These are phyloP conservation scores for Pythium dissotocum DNA, from an alignment of 352 stramenopile species.

Conservation along the genomic window DNA sequence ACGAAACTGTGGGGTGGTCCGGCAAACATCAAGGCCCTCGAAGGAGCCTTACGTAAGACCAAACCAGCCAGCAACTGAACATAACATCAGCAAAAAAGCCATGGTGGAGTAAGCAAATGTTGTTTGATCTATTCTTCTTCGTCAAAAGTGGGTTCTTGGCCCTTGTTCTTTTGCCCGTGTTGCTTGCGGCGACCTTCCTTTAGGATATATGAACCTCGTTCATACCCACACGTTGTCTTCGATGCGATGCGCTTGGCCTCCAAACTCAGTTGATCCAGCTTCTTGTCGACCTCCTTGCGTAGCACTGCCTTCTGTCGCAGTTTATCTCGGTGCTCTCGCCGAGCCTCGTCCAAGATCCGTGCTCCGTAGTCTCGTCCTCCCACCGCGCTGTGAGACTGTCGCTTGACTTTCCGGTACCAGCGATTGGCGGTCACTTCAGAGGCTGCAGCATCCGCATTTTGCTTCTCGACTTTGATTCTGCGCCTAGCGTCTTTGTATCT, in stretches of 20 bases:
- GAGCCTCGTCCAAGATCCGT: slow-evolving; percentile 20
- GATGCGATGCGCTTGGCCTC: slow-evolving; percentile 34
- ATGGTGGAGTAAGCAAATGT: too few species aligned
- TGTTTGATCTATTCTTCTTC: neutral
- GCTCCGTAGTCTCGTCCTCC: slow-evolving; percentile 11
- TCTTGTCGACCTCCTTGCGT: slow-evolving; percentile 15
- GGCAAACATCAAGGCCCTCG: slow-evolving; percentile 69
- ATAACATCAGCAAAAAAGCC: neutral
- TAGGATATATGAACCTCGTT: slow-evolving; percentile 48
- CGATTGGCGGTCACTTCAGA: slow-evolving; percentile 7
- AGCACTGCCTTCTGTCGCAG: slow-evolving; percentile 4
- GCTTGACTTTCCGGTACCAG: slow-evolving; percentile 27
- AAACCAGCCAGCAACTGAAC: slow-evolving; percentile 3
- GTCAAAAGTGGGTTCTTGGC: neutral
- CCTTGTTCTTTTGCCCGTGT: neutral
- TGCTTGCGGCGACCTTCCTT: slow-evolving; percentile 7
- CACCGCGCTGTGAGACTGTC: slow-evolving; percentile 1
- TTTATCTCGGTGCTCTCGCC: slow-evolving; percentile 6
- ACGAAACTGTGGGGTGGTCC: slow-evolving; percentile 70
- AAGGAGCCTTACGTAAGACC: slow-evolving; percentile 47
- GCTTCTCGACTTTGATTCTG: slow-evolving; percentile 7
- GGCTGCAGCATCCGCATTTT: slow-evolving; percentile 6
- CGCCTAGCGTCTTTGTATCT: slow-evolving; percentile 33
- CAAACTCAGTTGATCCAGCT: slow-evolving; percentile 29
- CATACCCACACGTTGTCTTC: slow-evolving; percentile 31